Percentiles rank a stretch among this genome's conserved stretches.
These are phyloP conservation scores for Periconia sp. DNA, from an alignment of 2,329 filamentous ascomycete species.

Conservation along the genomic window DNA sequence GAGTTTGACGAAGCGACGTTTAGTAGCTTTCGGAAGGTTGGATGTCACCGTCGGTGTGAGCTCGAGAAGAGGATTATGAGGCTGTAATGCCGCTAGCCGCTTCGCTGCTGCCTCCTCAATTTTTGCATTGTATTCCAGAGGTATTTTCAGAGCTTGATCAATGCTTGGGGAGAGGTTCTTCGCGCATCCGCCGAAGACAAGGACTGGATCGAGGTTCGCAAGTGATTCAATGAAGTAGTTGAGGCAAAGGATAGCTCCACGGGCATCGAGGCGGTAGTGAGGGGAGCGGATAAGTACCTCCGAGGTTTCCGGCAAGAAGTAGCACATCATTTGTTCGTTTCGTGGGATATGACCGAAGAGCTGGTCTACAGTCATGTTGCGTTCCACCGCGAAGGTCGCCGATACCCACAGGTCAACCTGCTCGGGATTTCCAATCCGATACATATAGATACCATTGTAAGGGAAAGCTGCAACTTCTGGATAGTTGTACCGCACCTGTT, in stretches of 20 bases:
- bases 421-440: constrained; percentile 25
- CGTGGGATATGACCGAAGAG: constrained; percentile 27
- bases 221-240: constrained; percentile 28
- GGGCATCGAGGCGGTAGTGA: constrained; percentile 32
- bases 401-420: constrained; percentile 30
- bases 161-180: constrained; percentile 31
- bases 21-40: constrained; percentile 12
- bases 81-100: constrained; percentile 23
- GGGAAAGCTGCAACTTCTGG: constrained; percentile 33
- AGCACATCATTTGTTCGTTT: constrained; percentile 35
- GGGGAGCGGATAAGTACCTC: constrained; percentile 31
- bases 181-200: constrained; percentile 28
- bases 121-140: constrained; percentile 17
- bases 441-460: constrained; percentile 29
- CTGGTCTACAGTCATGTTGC: constrained; percentile 24
- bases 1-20: constrained; percentile 14
- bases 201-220: constrained; percentile 19
- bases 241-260: constrained; percentile 30
- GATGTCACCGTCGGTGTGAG: constrained; percentile 18
- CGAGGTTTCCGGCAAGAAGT: constrained; percentile 25
- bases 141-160: constrained; percentile 24
- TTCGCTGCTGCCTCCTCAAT: constrained; percentile 22
- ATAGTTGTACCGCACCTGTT: constrained; percentile 33
- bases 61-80: constrained; percentile 24
- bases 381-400: constrained; percentile 25